These are phyloP conservation scores for Flaveria linearis DNA, from an alignment of 129 eudicot species.

Conservation along the genomic window DNA sequence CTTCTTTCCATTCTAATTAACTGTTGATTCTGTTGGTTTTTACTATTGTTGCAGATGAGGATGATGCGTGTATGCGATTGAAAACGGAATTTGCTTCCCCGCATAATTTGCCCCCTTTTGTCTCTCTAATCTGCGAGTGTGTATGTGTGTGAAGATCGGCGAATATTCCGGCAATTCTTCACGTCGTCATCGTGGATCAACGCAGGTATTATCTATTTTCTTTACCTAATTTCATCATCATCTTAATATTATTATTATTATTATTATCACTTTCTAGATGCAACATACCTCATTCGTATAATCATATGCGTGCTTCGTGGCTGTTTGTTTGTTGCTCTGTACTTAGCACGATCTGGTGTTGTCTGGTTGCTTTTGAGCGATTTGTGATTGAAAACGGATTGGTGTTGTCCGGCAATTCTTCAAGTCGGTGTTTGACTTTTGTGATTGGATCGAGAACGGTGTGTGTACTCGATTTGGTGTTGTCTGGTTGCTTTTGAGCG, in stretches of 20 bases:
- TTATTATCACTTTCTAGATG: background rate
- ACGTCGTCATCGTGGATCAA: slow-evolving; percentile 22
- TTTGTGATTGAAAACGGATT: no score
- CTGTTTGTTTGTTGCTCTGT: background rate
- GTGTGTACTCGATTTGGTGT: slow-evolving; percentile 13
- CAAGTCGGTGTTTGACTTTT: slow-evolving; percentile 23
- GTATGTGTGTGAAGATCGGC: slow-evolving; percentile 20
- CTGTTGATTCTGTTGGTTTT: no score
- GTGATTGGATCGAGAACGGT: slow-evolving; percentile 13
- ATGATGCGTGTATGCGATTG: no score
- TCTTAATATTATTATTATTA: background rate
- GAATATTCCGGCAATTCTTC: slow-evolving; percentile 16
- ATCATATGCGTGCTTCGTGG: background rate
- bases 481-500: background rate
- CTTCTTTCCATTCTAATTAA: no score
- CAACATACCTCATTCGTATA: slow-evolving; percentile 27
- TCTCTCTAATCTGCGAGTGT: slow-evolving; percentile 18
- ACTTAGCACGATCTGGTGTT: slow-evolving; percentile 27
- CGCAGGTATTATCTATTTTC: slow-evolving; percentile 26
- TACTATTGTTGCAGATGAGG: no score
- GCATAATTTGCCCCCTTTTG: slow-evolving; percentile 43
- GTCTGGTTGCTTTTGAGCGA: no score
- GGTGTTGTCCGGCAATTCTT: no score
- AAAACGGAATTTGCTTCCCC: slow-evolving; percentile 47
- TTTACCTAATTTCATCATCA: slow-evolving; percentile 13